Conservation (phyloP, 2,329 filamentous ascomycete species). For the Volutella citrinella region DNA sequence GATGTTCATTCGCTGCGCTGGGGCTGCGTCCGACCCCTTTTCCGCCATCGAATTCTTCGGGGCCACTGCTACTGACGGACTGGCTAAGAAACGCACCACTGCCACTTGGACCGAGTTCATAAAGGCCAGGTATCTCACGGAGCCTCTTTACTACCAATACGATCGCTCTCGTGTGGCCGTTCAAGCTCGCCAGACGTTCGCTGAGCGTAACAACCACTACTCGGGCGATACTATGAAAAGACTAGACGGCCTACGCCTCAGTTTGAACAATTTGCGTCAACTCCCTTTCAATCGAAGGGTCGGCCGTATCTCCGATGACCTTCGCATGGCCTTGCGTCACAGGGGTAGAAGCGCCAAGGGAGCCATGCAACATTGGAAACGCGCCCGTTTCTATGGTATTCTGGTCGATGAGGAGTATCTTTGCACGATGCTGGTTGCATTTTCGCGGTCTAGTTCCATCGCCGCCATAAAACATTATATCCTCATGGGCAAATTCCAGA, state of each 20-base stretch:
- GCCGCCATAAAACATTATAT: slow-evolving; percentile 32
- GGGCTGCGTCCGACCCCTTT: slow-evolving; percentile 37
- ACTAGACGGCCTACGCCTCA: slow-evolving; percentile 30
- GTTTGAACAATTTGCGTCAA: slow-evolving; percentile 22
- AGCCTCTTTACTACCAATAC: slow-evolving; percentile 45
- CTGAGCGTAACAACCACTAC: slow-evolving; percentile 9
- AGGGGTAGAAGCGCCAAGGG: slow-evolving; percentile 22
- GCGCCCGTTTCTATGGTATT: slow-evolving; percentile 22
- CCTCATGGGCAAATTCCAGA: slow-evolving; percentile 28
- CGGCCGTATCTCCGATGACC: slow-evolving; percentile 20
- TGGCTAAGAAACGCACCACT: slow-evolving; percentile 29
- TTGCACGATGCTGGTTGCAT: slow-evolving; percentile 40
- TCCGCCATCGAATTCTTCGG: slow-evolving; percentile 33
- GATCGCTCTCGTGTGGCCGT: slow-evolving; percentile 40
- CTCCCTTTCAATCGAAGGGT: slow-evolving; percentile 30
- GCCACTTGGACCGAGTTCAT: slow-evolving; percentile 44
- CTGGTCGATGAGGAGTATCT: slow-evolving; percentile 37
- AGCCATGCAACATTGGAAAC: slow-evolving; percentile 28
- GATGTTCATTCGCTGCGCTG: slow-evolving; percentile 45
- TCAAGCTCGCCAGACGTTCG: slow-evolving; percentile 37
- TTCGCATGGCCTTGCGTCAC: slow-evolving; percentile 23
- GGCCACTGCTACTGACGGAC: slow-evolving; percentile 23
- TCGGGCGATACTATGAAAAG: slow-evolving; percentile 17
- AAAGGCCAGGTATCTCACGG: slow-evolving; percentile 44
- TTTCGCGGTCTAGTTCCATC: slow-evolving; percentile 37